A percentile compares a stretch with the other conserved stretches of the same genome.
Conservation (phyloP, 2,329 filamentous ascomycete genomes). For the Aspergillus melleus region DNA sequence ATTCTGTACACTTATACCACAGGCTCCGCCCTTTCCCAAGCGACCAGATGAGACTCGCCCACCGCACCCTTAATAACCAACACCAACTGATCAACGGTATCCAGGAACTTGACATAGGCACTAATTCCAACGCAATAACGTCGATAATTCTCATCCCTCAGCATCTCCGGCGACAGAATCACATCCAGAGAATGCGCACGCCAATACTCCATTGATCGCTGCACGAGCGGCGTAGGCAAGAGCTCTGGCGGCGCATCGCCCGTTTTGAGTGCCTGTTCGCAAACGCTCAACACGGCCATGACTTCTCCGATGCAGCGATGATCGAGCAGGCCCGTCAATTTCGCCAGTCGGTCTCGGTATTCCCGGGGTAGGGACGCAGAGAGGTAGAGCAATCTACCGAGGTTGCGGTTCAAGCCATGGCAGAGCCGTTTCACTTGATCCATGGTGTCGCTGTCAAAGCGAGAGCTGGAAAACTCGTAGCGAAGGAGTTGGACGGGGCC, state of each 20-base stretch:
- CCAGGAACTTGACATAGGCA: conserved; percentile 47
- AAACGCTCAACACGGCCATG: conserved; percentile 52
- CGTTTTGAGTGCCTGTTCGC: conserved; percentile 51
- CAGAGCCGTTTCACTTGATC: conserved; percentile 33
- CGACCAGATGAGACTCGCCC: conserved; percentile 43
- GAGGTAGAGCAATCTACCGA: conserved; percentile 39
- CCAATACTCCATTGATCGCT: conserved; percentile 34
- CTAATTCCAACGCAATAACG: conserved; percentile 50
- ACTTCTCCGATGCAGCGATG: conserved; percentile 50
- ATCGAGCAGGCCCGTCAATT: conserved; percentile 42
- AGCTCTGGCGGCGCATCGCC: conserved; percentile 51
- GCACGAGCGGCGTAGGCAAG: conserved; percentile 49
- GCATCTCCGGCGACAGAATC: conserved; percentile 33
- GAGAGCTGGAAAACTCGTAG: conserved; percentile 42
- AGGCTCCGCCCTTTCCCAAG: conserved; percentile 6
- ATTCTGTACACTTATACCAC: not conserved
- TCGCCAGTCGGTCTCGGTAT: conserved; percentile 43
- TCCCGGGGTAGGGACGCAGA: conserved; percentile 37
- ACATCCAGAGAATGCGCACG: conserved; percentile 20
- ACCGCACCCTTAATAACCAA: conserved; percentile 45
- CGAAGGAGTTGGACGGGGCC: conserved; percentile 35
- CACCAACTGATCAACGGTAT: conserved; percentile 47
- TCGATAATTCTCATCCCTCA: conserved; percentile 47
- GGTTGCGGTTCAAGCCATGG: conserved; percentile 32
- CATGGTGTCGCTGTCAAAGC: conserved; percentile 38